These are phyloP conservation scores for Sorghum bicolor DNA, from an alignment of 176 grass and related monocot species.

Conservation along the genomic window DNA sequence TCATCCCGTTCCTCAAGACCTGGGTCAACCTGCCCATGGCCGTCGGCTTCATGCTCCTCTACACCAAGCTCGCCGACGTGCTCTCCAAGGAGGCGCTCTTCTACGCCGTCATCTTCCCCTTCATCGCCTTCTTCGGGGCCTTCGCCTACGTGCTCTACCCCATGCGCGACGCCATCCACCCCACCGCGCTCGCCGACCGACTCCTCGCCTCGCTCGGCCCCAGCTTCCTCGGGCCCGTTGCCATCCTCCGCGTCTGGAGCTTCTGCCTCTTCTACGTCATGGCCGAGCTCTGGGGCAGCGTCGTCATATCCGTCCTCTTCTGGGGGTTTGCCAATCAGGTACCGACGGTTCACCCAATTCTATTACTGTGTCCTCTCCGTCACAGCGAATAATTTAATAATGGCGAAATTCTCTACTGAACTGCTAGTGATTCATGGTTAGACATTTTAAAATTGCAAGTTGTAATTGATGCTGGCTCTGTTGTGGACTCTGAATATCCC, in stretches of 20 bases:
- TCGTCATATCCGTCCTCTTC: slow-evolving; percentile 94
- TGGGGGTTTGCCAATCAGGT: slow-evolving; percentile 98
- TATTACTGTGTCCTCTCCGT: not conserved
- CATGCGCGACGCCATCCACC: slow-evolving; percentile 79
- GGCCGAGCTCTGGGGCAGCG: slow-evolving; percentile 96
- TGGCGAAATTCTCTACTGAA: not conserved
- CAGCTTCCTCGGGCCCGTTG: slow-evolving; percentile 78
- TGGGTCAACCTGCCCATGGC: slow-evolving; percentile 99
- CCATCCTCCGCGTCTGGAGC: slow-evolving; percentile 92
- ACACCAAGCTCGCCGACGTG: slow-evolving; percentile 88
- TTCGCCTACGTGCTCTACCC: slow-evolving; percentile 86
- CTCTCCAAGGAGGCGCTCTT: slow-evolving; percentile 93
- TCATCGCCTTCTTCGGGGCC: slow-evolving; percentile 88
- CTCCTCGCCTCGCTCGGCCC: slow-evolving; percentile 67
- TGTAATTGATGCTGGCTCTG: not conserved
- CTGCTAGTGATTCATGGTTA: not conserved
- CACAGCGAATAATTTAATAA: not conserved
- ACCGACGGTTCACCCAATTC: not conserved
- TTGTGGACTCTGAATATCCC: not conserved
- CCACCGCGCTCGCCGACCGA: slow-evolving; percentile 69
- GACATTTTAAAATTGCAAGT: not conserved
- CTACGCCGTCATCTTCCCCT: slow-evolving; percentile 91
- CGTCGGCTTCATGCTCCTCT: slow-evolving; percentile 93
- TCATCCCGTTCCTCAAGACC: slow-evolving; percentile 98
- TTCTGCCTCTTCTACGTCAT: slow-evolving; percentile 99